phyloP scores from a whole-genome alignment of 2,329 filamentous ascomycete species.

The Aspergillus eucalypticola region DNA sequence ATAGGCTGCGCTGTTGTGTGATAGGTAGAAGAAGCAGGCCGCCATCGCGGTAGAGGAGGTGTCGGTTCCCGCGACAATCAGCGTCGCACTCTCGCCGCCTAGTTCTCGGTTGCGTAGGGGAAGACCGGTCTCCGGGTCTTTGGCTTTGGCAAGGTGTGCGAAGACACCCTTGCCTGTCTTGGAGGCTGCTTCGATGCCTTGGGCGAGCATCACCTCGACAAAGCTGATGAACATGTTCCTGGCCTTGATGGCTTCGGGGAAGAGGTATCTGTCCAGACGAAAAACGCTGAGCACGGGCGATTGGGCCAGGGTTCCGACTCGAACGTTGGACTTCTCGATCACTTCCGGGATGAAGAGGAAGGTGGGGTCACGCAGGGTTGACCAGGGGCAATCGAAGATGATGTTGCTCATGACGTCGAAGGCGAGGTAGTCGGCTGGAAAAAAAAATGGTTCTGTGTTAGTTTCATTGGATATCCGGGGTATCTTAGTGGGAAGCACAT shows the following conservation, averaged over 20 bases:
- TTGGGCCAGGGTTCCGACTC: slow-evolving; percentile 14
- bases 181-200: not conserved
- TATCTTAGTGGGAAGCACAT: slow-evolving; percentile 14
- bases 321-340: slow-evolving; percentile 22
- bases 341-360: slow-evolving; percentile 13
- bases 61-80: slow-evolving; percentile 8
- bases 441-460: not conserved
- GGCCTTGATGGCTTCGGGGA: slow-evolving; percentile 39
- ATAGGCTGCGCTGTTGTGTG: not conserved
- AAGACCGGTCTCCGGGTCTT: not conserved
- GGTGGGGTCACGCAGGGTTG: slow-evolving; percentile 7
- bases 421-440: slow-evolving; percentile 38
- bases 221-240: slow-evolving; percentile 39
- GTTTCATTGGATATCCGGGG: too few species aligned
- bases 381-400: slow-evolving; percentile 18
- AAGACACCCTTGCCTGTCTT: slow-evolving; percentile 2
- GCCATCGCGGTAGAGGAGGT: slow-evolving; percentile 9
- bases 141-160: not conserved
- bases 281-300: slow-evolving; percentile 4
- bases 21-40: slow-evolving; percentile 5
- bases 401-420: slow-evolving; percentile 53
- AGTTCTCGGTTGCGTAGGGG: not conserved
- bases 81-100: slow-evolving; percentile 3
- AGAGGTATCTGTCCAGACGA: slow-evolving; percentile 16
- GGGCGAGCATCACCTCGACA: slow-evolving; percentile 10